phyloP scores from a whole-genome alignment of 1,284 basidiomycete species.

The Fistulina hepatica region DNA sequence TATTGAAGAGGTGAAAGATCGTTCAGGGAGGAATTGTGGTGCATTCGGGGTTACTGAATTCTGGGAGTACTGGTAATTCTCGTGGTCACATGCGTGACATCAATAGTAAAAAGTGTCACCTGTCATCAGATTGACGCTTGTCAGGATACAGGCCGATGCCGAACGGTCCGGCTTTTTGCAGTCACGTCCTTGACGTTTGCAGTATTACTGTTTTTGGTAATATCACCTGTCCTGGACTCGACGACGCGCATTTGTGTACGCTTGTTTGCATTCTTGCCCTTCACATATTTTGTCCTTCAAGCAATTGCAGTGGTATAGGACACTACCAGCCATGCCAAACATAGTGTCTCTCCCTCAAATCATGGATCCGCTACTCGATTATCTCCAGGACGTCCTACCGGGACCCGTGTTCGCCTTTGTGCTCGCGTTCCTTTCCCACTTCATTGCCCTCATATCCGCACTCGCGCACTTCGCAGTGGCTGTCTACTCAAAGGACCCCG shows the following conservation, averaged over 20 bases:
- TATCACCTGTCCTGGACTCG: not conserved
- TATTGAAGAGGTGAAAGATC: no score
- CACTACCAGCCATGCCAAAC: conserved; percentile 16
- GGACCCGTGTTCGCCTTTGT: conserved; percentile 41
- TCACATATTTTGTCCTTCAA: not conserved
- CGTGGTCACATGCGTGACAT: no score
- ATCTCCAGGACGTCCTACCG: conserved; percentile 44
- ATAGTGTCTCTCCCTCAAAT: conserved; percentile 26
- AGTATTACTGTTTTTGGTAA: not conserved
- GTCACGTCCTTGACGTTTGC: not conserved
- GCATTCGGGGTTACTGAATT: no score
- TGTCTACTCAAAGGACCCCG: conserved; percentile 38
- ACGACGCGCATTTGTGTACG: not conserved
- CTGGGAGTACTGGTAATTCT: no score
- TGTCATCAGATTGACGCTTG: no score
- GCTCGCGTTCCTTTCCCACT: conserved; percentile 40
- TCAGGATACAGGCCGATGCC: no score
- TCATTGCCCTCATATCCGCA: conserved; percentile 39
- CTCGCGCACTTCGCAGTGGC: conserved; percentile 35
- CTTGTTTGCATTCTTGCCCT: conserved; percentile 1
- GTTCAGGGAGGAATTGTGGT: no score
- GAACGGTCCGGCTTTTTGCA: not conserved
- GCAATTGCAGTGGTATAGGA: conserved; percentile 1
- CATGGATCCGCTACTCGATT: conserved; percentile 44
- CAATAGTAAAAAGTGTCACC: no score